Evolutionary conservation across 768 basidiomycete species (phyloP).

Genomic region (Fistulinella prunicolor): DNA sequence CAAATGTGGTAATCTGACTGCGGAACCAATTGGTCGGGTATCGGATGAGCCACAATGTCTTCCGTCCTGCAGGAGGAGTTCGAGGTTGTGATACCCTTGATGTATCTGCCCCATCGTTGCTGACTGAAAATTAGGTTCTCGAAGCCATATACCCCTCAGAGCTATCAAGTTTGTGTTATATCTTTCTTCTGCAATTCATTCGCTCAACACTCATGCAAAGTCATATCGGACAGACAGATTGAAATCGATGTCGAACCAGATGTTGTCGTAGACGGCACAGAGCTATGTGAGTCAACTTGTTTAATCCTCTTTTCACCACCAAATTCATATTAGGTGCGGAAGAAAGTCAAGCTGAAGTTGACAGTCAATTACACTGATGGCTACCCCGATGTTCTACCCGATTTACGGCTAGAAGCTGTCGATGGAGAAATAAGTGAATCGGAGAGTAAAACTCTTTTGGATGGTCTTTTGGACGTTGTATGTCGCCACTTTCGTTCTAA

Average conservation of each 20-base stretch:
- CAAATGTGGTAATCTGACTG: slow-evolving; percentile 13
- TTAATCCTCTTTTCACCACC: slow-evolving; percentile 1
- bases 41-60: slow-evolving; percentile 46
- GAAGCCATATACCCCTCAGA: slow-evolving; percentile 97
- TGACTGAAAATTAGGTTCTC: slow-evolving; percentile 58
- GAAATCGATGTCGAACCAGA: slow-evolving; percentile 89
- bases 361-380: slow-evolving; percentile 72
- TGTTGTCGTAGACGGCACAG: slow-evolving; percentile 57
- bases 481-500: slow-evolving; percentile 21
- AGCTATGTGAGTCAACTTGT: slow-evolving; percentile 44
- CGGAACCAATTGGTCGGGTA: slow-evolving; percentile 25
- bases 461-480: slow-evolving; percentile 56
- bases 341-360: slow-evolving; percentile 72
- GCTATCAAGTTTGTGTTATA: slow-evolving; percentile 72
- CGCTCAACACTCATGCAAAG: slow-evolving; percentile 61
- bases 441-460: slow-evolving; percentile 54
- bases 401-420: slow-evolving; percentile 59
- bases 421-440: slow-evolving; percentile 64
- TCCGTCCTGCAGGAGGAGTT: slow-evolving; percentile 78
- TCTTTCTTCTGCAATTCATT: slow-evolving; percentile 29
- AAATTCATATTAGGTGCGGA: slow-evolving; percentile 11
- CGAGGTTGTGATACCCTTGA: slow-evolving; percentile 54
- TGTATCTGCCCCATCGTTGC: slow-evolving; percentile 6
- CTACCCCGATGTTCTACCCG: slow-evolving; percentile 85
- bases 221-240: slow-evolving; percentile 77